Evolutionary conservation across 371 early-diverging fungal species (phyloP), one percentile per base, ranked within the genome.

Genomic region (Funneliformis caledonium): DNA sequence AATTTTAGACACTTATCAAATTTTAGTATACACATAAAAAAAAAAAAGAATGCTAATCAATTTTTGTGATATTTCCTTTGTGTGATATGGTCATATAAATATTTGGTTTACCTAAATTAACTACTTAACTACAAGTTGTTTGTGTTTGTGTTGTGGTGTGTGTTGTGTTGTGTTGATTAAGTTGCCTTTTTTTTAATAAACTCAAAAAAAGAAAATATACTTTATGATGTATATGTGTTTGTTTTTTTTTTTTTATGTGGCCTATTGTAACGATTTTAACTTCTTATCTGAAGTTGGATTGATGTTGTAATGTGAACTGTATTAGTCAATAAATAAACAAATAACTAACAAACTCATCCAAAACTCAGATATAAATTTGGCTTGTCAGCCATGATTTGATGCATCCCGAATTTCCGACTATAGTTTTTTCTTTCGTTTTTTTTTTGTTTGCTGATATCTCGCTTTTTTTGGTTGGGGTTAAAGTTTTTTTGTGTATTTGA

Each of bases 321-420:
- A 69, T 69, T 69, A 69, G 70, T 50, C 50, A 50, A 69, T 69
- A 69, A 69, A 69, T 69, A 69, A 69, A 69, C 70, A 69, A 69
- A 69, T 69, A 62, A 42, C 22, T 45, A 69, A 69, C 70, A 43
- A 42, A 69, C 45, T n/a, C 45, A 69, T 43, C 37, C 37, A 37
- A 37, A 37, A 37, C 37, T 37, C 37, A 37, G 37, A 43, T 69
- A 45, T 69, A 69, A 69, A 69, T 69, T 69, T 69, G 16, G 22
- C 10, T 45, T 69, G 70, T 45, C 43, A 69, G 70, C 47, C 45
- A 45, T 42, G 37, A 69, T 6, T 45, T 42, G 70, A 69, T 69
- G 22, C 69, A 69, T 69, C 47, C 70, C 22, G 67, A 65, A 50
- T 69, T 69, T 47, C 47, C 67, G 67, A 67, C 65, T 67, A 37